Conservation (phyloP, 2,329 filamentous ascomycete genomes). For the Aspergillus versicolor region DNA sequence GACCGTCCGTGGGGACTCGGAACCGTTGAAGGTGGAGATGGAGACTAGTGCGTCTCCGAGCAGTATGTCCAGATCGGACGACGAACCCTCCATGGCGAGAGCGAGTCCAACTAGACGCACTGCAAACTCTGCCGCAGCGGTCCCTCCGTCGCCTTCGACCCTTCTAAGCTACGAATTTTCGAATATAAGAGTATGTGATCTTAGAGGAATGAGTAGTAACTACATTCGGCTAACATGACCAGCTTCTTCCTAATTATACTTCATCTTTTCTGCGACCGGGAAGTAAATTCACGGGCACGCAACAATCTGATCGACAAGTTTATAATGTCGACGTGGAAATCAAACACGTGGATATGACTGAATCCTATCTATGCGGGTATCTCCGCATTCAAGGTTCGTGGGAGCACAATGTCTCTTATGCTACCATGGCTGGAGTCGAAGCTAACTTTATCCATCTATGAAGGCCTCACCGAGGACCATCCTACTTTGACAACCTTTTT, state of each 20-base stretch:
- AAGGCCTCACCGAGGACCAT: slow-evolving; percentile 91
- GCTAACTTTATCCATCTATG: slow-evolving; percentile 4
- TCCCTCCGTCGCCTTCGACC: slow-evolving; percentile 35
- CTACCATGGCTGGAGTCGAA: background rate
- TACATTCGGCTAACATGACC: slow-evolving; percentile 18
- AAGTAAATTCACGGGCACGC: slow-evolving; percentile 84
- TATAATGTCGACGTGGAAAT: slow-evolving; percentile 98
- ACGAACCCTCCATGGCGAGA: slow-evolving; percentile 31
- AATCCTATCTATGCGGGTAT: slow-evolving; percentile 94
- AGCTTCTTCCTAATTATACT: slow-evolving; percentile 75
- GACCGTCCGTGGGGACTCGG: slow-evolving; percentile 23
- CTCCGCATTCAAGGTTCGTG: slow-evolving; percentile 83
- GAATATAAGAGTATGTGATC: slow-evolving; percentile 50
- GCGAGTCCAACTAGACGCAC: slow-evolving; percentile 32
- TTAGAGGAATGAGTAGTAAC: slow-evolving; percentile 2
- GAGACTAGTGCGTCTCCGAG: slow-evolving; percentile 19
- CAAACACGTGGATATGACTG: slow-evolving; percentile 90
- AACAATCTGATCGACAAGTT: slow-evolving; percentile 86
- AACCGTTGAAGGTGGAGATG: slow-evolving; percentile 27
- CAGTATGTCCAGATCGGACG: slow-evolving; percentile 30
- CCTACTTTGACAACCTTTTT: slow-evolving; percentile 98
- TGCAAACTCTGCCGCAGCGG: slow-evolving; percentile 28
- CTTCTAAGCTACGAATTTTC: slow-evolving; percentile 57
- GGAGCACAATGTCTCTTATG: background rate
- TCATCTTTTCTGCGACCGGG: slow-evolving; percentile 85